Evolutionary conservation across 2,329 filamentous ascomycete genomes (phyloP).

Genomic region (Domatiomyces globalis): DNA sequence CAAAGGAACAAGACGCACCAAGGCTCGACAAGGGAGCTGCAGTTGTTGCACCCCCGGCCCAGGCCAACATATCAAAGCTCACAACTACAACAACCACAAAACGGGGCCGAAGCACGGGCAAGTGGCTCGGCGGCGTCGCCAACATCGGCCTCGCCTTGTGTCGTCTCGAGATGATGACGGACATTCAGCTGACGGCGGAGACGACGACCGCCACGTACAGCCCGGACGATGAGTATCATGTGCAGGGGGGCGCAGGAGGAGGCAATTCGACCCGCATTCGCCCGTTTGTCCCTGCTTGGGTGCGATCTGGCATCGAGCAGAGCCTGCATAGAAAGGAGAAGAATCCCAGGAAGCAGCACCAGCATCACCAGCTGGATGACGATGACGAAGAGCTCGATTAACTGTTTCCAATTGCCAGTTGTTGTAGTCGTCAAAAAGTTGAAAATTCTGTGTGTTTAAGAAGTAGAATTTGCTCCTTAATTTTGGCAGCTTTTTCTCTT

Average conservation of each 20-base stretch:
- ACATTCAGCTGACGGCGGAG: conserved; percentile 56
- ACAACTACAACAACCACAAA: conserved; percentile 31
- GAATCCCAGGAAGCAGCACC: conserved; percentile 8
- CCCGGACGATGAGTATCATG: conserved; percentile 47
- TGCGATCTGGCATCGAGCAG: conserved; percentile 25
- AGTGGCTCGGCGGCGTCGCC: conserved; percentile 63
- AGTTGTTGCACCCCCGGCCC: conserved; percentile 22
- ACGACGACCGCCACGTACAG: conserved; percentile 39
- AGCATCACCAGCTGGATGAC: conserved; percentile 8
- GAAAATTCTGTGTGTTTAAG: background rate
- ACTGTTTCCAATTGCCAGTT: background rate
- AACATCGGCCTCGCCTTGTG: conserved; percentile 81
- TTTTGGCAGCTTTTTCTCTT: no score
- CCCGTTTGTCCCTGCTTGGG: conserved; percentile 76
- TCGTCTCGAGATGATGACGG: conserved; percentile 80
- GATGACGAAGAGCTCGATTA: conserved; percentile 14
- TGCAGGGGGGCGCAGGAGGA: conserved; percentile 37
- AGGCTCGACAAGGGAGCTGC: background rate
- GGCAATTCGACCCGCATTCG: conserved; percentile 34
- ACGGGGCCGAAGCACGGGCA: conserved; percentile 59
- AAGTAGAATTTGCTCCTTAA: conserved; percentile 21
- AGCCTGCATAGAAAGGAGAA: conserved; percentile 14
- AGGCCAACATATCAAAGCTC: conserved; percentile 40
- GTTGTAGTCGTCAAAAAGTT: no score
- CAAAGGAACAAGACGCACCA: background rate